Conservation (phyloP, 2,329 filamentous ascomycete species). For the Fusarium tupiense region DNA sequence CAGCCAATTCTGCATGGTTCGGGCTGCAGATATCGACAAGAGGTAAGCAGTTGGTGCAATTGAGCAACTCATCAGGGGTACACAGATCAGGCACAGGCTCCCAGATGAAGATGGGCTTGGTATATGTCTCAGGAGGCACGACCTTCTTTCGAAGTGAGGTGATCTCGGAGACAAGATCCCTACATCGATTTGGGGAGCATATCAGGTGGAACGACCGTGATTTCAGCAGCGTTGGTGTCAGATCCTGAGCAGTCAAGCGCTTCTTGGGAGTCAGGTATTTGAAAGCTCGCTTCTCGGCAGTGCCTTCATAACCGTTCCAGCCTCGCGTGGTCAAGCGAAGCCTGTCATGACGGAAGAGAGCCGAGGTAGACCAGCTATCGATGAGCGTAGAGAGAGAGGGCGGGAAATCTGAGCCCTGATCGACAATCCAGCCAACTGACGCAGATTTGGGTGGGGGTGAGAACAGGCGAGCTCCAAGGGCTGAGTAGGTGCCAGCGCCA, state of each 20-base stretch:
- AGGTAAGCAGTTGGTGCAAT: slow-evolving; percentile 70
- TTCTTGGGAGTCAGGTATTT: slow-evolving; percentile 88
- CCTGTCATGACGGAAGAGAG: slow-evolving; percentile 72
- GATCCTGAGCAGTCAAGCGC: slow-evolving; percentile 77
- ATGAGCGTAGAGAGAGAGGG: slow-evolving; percentile 70
- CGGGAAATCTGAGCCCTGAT: slow-evolving; percentile 90
- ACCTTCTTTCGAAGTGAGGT: slow-evolving; percentile 62
- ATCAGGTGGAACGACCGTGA: slow-evolving; percentile 88
- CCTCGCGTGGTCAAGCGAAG: slow-evolving; percentile 83
- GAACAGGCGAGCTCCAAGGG: slow-evolving; percentile 88
- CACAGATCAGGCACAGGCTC: slow-evolving; percentile 94
- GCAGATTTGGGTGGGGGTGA: slow-evolving; percentile 74
- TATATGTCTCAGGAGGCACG: slow-evolving; percentile 48
- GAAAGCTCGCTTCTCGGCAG: slow-evolving; percentile 78
- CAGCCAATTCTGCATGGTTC: slow-evolving; percentile 89
- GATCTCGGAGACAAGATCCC: slow-evolving; percentile 79
- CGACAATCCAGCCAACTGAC: slow-evolving; percentile 88
- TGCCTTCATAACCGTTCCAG: slow-evolving; percentile 88
- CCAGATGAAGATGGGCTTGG: slow-evolving; percentile 85
- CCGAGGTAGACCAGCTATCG: slow-evolving; percentile 79
- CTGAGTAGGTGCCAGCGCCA: slow-evolving; percentile 87
- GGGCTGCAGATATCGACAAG: slow-evolving; percentile 75
- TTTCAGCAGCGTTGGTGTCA: slow-evolving; percentile 72
- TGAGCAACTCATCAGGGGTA: slow-evolving; percentile 72
- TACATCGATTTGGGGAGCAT: slow-evolving; percentile 81